Evolutionary conservation across 768 basidiomycete genomes (phyloP).

Genomic region (Lactifluus hygrophoroides): DNA sequence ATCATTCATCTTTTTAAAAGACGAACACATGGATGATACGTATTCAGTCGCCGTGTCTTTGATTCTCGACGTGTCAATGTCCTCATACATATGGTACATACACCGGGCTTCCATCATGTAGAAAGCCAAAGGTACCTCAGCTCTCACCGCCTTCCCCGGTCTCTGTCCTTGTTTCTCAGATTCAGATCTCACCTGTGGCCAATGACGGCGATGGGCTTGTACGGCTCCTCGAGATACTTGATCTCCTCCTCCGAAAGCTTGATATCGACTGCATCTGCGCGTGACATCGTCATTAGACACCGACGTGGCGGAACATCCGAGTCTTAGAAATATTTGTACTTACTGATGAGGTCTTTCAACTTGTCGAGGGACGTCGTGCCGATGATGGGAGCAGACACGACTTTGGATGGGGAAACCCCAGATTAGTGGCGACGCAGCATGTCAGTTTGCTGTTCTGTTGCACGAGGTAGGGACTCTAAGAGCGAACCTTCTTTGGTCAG

Average conservation of each 20-base stretch:
- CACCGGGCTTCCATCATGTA: too few species aligned
- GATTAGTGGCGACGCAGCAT: not conserved
- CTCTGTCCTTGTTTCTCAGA: not conserved
- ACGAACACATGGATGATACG: too few species aligned
- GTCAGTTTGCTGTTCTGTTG: not conserved
- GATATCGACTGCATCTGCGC: conserved; percentile 27
- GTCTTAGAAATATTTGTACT: not conserved
- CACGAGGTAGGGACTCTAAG: not conserved
- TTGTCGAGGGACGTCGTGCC: conserved; percentile 29
- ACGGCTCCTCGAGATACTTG: conserved; percentile 33
- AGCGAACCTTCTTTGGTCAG: conserved; percentile 23
- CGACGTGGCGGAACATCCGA: too few species aligned
- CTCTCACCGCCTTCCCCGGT: too few species aligned
- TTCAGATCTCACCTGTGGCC: conserved; percentile 2
- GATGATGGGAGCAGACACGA: conserved; percentile 31
- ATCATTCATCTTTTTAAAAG: too few species aligned
- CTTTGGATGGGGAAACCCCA: not conserved
- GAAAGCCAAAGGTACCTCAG: too few species aligned
- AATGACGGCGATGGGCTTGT: conserved; percentile 22
- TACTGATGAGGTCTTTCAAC: conserved; percentile 28
- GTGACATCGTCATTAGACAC: not conserved
- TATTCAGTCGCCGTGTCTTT: too few species aligned
- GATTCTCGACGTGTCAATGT: too few species aligned
- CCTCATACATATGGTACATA: too few species aligned
- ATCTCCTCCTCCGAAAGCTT: conserved; percentile 35